Evolutionary conservation across 148 eudicot genomes (phyloP), one percentile per base, ranked within the genome.

Genomic region (Fallopia convolvulus): DNA sequence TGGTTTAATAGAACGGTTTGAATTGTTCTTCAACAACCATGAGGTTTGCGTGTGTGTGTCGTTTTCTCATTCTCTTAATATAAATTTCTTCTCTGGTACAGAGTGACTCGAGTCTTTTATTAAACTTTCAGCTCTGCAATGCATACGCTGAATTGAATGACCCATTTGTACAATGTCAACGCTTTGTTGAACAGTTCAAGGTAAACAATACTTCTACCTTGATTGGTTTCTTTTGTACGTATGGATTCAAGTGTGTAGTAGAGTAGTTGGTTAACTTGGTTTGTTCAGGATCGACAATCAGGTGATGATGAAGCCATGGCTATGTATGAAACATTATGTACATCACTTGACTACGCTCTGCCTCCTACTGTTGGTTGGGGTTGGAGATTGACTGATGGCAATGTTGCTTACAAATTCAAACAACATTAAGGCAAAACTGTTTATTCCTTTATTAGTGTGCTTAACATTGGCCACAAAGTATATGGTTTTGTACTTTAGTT

Each of bases 291-390:
- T 82, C 92, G 97, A 33, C 93, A 88, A 79, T 90, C 93, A 8
- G 98, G 98, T 20, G 98, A 94, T 84, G 97, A 94, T 75, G 98
- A 94, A 87, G 98, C 98, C 32, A 94, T 94, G 98, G 95, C 91
- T 53, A 83, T 92, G 83, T 97, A 94, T 80, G 98, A 94, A 81
- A 88, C 98, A 10, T 94, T 94, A 77, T 88, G 92, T 78, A 92
- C 91, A 20, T 89, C 96, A 72, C 93, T 94, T 6, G 97, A 94
- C 79, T 94, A 92, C 65, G 98, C 97, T 52, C 73, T 94, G 30
- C 98, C 98, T 48, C 98, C 98, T 3, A 94, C 98, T 39, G 97
- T 89, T 75, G 98, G 97, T 6, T 92, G 97, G 97, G 98, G 98
- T 46, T 94, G 85, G 98, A 97, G 63, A 79, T 94, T 81, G 98